Percentiles rank a stretch among this genome's conserved stretches.
These are phyloP conservation scores for Schwanniomyces vanrijiae DNA, from an alignment of 805 yeast genomes.

Conservation along the genomic window DNA sequence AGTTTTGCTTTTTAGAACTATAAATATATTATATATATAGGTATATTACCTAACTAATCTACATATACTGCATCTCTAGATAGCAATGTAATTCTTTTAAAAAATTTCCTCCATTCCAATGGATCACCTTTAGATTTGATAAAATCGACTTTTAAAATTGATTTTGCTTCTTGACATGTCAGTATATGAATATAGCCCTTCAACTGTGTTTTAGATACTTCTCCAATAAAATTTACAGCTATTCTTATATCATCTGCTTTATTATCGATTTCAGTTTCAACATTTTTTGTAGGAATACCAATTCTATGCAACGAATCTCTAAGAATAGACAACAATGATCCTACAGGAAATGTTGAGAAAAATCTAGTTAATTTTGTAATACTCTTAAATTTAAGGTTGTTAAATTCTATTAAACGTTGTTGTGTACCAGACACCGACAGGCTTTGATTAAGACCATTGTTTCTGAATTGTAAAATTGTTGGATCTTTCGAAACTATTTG, in stretches of 20 bases:
- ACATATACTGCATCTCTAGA: constrained; percentile 58
- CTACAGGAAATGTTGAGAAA: constrained; percentile 46
- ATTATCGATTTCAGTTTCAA: constrained; percentile 1
- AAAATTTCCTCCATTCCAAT: constrained; percentile 69
- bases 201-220: constrained; percentile 44
- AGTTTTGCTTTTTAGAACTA: too few species aligned
- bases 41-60: constrained; percentile 15
- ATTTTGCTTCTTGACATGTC: constrained; percentile 30
- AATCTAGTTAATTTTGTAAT: constrained; percentile 52
- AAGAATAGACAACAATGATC: constrained; percentile 41
- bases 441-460: constrained; percentile 11
- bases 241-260: constrained; percentile 3
- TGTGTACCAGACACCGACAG: constrained; percentile 14
- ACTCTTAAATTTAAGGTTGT: constrained; percentile 14
- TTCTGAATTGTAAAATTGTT: constrained; percentile 47
- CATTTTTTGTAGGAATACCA: constrained; percentile 30
- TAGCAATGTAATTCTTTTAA: constrained; percentile 54
- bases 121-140: constrained; percentile 64
- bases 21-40: neutral
- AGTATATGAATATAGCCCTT: constrained; percentile 47
- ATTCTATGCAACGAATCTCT: constrained; percentile 42
- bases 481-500: constrained; percentile 49
- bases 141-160: constrained; percentile 46
- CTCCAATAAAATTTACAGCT: constrained; percentile 20
- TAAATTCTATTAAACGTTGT: constrained; percentile 1